A percentile compares a stretch with the other conserved stretches of the same genome.
Conservation (phyloP, 1,284 basidiomycete genomes). For the Puccinia novopanici region DNA sequence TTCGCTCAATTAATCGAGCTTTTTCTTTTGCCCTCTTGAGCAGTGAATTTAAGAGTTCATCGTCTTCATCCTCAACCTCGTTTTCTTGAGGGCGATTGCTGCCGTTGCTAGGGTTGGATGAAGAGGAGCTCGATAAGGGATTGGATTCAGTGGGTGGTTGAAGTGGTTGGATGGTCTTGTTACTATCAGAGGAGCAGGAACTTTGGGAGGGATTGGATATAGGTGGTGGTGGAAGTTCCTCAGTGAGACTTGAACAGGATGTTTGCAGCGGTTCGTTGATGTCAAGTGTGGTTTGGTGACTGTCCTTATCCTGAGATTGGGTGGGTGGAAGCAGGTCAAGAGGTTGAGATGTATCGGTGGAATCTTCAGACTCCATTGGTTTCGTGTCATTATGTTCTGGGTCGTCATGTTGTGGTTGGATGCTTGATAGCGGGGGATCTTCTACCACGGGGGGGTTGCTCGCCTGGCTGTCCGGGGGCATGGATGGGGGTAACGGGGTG, state of each 20-base stretch:
- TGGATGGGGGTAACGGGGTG: neutral
- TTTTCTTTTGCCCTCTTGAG: slow-evolving; percentile 13
- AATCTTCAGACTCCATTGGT: neutral
- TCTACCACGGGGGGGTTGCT: too few relatives aligned
- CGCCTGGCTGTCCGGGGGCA: too few relatives aligned
- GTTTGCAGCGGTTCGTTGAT: neutral
- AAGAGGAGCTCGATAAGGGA: neutral
- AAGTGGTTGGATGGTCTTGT: neutral
- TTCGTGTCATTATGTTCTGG: neutral
- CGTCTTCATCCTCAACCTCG: neutral
- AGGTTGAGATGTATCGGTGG: neutral
- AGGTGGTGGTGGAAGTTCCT: neutral
- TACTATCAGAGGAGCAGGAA: neutral
- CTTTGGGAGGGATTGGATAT: neutral
- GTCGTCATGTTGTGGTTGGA: neutral
- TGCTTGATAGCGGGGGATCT: too few relatives aligned
- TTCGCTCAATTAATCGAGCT: neutral
- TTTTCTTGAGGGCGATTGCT: neutral
- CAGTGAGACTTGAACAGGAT: neutral
- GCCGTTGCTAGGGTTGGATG: too few relatives aligned
- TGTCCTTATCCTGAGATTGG: neutral
- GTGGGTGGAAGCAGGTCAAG: neutral
- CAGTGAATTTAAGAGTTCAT: neutral
- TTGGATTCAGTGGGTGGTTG: too few relatives aligned
- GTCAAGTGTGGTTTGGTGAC: neutral